phyloP scores from a whole-genome alignment of 1,284 basidiomycete genomes.

The Singerocomus rubriflavus region DNA sequence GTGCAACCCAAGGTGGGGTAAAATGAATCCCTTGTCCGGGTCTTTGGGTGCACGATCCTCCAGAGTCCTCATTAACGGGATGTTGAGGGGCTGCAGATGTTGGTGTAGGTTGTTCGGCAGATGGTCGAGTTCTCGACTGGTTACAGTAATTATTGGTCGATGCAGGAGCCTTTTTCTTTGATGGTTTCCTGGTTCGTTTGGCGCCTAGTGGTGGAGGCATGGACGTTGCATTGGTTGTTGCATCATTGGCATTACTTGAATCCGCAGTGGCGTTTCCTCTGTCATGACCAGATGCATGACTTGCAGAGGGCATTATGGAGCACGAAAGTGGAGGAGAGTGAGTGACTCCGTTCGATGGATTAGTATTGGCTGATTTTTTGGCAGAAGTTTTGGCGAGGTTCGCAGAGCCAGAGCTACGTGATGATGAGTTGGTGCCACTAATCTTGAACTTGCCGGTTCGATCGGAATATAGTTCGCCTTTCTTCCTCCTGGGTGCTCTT shows the following conservation, averaged over 20 bases:
- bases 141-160: background rate
- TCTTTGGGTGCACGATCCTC: background rate
- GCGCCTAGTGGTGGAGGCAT: background rate
- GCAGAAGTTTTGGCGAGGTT: slow-evolving; percentile 21
- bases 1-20: background rate
- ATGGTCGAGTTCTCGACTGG: slow-evolving; percentile 8
- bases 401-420: slow-evolving; percentile 26
- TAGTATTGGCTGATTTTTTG: slow-evolving; percentile 6
- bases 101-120: slow-evolving; percentile 6
- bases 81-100: slow-evolving; percentile 26
- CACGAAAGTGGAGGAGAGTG: background rate
- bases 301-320: slow-evolving; percentile 6
- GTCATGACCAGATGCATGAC: background rate
- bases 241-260: background rate
- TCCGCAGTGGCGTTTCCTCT: slow-evolving; percentile 3
- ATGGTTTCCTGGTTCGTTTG: slow-evolving; percentile 15
- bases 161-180: slow-evolving; percentile 9
- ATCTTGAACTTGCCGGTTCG: slow-evolving; percentile 30
- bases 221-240: background rate
- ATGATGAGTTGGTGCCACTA: slow-evolving; percentile 19
- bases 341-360: slow-evolving; percentile 1
- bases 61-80: slow-evolving; percentile 34
- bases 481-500: slow-evolving; percentile 28
- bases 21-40: slow-evolving; percentile 1
- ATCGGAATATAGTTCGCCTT: slow-evolving; percentile 22